Conservation (phyloP, 2,329 filamentous ascomycete genomes). For the Alternaria novae-zelandiae region DNA sequence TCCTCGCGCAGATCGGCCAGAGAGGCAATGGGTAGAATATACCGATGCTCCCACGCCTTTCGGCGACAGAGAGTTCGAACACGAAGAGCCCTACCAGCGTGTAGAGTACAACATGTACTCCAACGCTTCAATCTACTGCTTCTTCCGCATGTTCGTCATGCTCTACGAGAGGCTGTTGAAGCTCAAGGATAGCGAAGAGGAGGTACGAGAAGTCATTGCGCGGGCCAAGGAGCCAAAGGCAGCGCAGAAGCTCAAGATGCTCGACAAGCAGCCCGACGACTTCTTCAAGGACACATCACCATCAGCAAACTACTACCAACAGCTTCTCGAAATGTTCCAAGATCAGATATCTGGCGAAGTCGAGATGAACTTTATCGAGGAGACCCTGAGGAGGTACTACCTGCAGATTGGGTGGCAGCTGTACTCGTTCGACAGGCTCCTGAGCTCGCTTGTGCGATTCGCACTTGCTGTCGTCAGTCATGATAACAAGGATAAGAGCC, state of each 20-base stretch:
- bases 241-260: slow-evolving; percentile 81
- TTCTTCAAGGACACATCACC: slow-evolving; percentile 73
- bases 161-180: slow-evolving; percentile 83
- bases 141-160: slow-evolving; percentile 92
- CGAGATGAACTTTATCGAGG: slow-evolving; percentile 84
- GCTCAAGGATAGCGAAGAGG: slow-evolving; percentile 79
- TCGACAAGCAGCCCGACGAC: slow-evolving; percentile 75
- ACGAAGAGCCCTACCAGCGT: slow-evolving; percentile 81
- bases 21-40: slow-evolving; percentile 69
- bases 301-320: slow-evolving; percentile 79
- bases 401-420: slow-evolving; percentile 89
- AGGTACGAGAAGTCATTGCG: slow-evolving; percentile 75
- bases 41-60: slow-evolving; percentile 62
- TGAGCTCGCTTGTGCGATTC: slow-evolving; percentile 80
- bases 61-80: slow-evolving; percentile 69
- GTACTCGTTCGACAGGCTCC: slow-evolving; percentile 89
- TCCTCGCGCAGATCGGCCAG: slow-evolving; percentile 66
- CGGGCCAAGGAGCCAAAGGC: slow-evolving; percentile 79
- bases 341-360: slow-evolving; percentile 83
- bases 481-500: slow-evolving; percentile 91
- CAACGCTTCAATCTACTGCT: slow-evolving; percentile 91
- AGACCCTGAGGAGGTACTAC: slow-evolving; percentile 90
- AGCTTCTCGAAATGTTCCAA: slow-evolving; percentile 84
- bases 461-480: slow-evolving; percentile 82
- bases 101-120: slow-evolving; percentile 88